Evolutionary conservation across 352 stramenopile genomes (phyloP).

Genomic region (Phytopythium boreale): DNA sequence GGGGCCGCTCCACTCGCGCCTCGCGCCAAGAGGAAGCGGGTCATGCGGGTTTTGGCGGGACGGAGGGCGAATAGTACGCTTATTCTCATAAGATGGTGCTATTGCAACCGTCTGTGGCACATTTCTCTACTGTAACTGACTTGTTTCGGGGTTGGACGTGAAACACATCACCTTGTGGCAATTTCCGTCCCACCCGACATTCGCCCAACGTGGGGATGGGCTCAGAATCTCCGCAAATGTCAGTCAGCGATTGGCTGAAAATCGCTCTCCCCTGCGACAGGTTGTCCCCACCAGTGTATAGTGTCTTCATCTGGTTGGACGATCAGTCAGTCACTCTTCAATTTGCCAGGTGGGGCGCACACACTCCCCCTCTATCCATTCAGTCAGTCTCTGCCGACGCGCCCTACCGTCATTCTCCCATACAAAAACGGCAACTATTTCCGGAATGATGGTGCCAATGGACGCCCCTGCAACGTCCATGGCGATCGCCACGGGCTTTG

Average conservation of each 20-base stretch:
- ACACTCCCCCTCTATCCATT: too few relatives aligned
- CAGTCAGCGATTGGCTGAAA: not conserved
- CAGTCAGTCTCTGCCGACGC: too few relatives aligned
- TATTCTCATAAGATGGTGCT: too few relatives aligned
- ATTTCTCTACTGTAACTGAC: too few relatives aligned
- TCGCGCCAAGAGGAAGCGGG: not conserved
- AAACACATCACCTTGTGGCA: not conserved
- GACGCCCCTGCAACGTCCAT: slow-evolving; percentile 8
- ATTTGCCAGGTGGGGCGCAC: slow-evolving; percentile 15
- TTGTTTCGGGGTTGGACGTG: too few relatives aligned
- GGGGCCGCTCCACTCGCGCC: too few relatives aligned
- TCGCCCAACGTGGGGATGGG: not conserved
- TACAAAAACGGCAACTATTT: slow-evolving; percentile 2
- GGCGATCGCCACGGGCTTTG: slow-evolving; percentile 60
- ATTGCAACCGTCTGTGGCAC: too few relatives aligned
- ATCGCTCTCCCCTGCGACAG: not conserved
- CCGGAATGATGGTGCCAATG: not conserved
- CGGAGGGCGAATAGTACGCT: not conserved
- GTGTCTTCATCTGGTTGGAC: too few relatives aligned
- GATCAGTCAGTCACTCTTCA: slow-evolving; percentile 20
- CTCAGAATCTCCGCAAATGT: not conserved
- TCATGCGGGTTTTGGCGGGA: not conserved
- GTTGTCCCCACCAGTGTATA: too few relatives aligned
- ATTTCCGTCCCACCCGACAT: not conserved
- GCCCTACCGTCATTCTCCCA: not conserved